Conservation (phyloP, 2,329 filamentous ascomycete species). For the Myriangium duriaei region DNA sequence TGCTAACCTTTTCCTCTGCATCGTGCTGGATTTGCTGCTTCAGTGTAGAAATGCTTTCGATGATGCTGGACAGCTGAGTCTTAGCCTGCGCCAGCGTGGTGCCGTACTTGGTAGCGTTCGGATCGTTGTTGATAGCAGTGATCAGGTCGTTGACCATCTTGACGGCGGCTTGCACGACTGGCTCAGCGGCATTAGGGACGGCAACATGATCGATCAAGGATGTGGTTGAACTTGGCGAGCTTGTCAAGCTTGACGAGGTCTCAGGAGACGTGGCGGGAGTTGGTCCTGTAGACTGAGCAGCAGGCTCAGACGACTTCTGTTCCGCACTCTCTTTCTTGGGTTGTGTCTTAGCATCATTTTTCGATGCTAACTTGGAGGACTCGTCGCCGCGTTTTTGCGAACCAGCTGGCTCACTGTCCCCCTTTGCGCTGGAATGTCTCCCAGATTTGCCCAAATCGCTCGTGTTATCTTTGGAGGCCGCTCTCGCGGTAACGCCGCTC, state of each 20-base stretch:
- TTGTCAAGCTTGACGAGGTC: conserved; percentile 18
- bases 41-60: conserved; percentile 61
- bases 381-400: conserved; percentile 11
- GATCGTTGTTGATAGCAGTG: conserved; percentile 79
- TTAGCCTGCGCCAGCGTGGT: conserved; percentile 76
- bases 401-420: conserved; percentile 28
- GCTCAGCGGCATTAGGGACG: conserved; percentile 65
- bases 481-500: conserved; percentile 72
- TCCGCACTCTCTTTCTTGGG: conserved; percentile 4
- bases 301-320: conserved; percentile 27
- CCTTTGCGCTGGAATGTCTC: conserved; percentile 50
- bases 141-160: conserved; percentile 96
- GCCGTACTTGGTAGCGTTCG: conserved; percentile 63
- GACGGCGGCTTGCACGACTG: conserved; percentile 82
- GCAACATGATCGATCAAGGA: conserved; percentile 65
- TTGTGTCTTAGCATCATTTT: conserved; percentile 4
- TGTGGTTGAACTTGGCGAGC: conserved; percentile 37
- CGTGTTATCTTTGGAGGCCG: conserved; percentile 46
- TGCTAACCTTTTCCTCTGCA: conserved; percentile 61
- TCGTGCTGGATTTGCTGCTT: conserved; percentile 57
- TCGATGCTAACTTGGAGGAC: conserved; percentile 2
- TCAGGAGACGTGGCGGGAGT: conserved; percentile 32
- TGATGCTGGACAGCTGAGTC: conserved; percentile 64
- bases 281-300: conserved; percentile 46
- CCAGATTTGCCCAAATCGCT: conserved; percentile 30